Conservation (phyloP, 768 basidiomycete genomes). For the Paxillus ammoniavirescens region DNA sequence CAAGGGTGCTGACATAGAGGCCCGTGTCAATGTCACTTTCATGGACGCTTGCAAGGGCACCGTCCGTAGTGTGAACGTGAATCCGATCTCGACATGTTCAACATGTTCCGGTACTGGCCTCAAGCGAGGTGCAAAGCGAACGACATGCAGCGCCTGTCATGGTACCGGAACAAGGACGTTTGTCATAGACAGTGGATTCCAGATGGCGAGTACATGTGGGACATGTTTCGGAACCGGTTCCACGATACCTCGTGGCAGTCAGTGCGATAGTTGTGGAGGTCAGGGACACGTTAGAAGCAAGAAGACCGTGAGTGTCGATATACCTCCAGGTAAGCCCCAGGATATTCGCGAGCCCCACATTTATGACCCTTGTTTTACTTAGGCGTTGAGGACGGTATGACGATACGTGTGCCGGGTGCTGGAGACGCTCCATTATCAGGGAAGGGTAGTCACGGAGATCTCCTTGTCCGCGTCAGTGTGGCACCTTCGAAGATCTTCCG, state of each 20-base stretch:
- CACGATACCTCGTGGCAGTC: conserved; percentile 70
- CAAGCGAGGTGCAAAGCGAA: conserved; percentile 80
- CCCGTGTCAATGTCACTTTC: conserved; percentile 73
- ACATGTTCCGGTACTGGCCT: conserved; percentile 86
- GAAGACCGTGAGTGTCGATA: conserved; percentile 74
- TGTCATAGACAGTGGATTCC: conserved; percentile 90
- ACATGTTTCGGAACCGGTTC: conserved; percentile 81
- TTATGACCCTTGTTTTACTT: conserved; percentile 10
- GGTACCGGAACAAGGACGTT: conserved; percentile 89
- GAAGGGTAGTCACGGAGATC: conserved; percentile 78
- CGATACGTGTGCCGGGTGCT: conserved; percentile 71
- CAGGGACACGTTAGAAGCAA: conserved; percentile 83
- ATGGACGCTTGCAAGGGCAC: conserved; percentile 95
- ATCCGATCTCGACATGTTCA: conserved; percentile 79
- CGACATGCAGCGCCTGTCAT: conserved; percentile 75
- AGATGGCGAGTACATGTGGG: conserved; percentile 91
- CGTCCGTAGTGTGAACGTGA: conserved; percentile 68
- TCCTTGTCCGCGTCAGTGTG: conserved; percentile 85
- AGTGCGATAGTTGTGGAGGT: conserved; percentile 81
- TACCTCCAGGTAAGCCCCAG: conserved; percentile 72
- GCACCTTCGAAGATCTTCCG: conserved; percentile 80
- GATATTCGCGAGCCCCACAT: not conserved
- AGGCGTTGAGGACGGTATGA: conserved; percentile 97
- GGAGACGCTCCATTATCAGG: conserved; percentile 85
- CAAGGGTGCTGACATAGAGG: conserved; percentile 82